A percentile compares a stretch with the other conserved stretches of the same genome.
Evolutionary conservation across 1,139 yeast species (phyloP).

Genomic region (Zygosaccharomyces pseudobailii): DNA sequence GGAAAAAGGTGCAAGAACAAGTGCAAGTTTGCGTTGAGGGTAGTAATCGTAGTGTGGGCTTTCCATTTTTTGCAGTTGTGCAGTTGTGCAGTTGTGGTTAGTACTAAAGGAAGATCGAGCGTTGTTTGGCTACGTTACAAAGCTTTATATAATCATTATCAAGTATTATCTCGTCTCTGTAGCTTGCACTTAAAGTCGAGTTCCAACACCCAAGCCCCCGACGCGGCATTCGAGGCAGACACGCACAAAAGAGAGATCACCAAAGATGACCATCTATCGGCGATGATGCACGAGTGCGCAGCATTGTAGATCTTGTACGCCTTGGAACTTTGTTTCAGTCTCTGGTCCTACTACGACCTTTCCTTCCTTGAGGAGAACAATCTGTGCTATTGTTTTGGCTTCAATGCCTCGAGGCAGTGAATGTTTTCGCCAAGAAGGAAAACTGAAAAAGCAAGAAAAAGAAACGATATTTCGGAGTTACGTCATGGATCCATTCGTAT

Average conservation of each 20-base stretch:
- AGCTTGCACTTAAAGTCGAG: slow-evolving; percentile 11
- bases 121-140: background rate
- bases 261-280: no score
- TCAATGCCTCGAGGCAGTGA: background rate
- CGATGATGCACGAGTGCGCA: no score
- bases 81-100: background rate
- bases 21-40: slow-evolving; percentile 51
- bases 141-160: background rate
- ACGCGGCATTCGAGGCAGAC: background rate
- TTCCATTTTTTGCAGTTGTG: background rate
- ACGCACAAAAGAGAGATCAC: background rate
- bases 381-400: no score
- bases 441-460: background rate
- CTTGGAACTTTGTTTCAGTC: no score
- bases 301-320: no score
- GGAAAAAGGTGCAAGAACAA: slow-evolving; percentile 82
- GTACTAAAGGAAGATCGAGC: background rate
- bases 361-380: no score
- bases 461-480: background rate
- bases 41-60: slow-evolving; percentile 45
- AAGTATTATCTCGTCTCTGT: slow-evolving; percentile 6
- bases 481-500: background rate
- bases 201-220: background rate
- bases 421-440: background rate
- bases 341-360: no score